Base-by-base conservation (phyloP, 148 eudicot genomes). In the Dysphania ambrosioides region DNA sequence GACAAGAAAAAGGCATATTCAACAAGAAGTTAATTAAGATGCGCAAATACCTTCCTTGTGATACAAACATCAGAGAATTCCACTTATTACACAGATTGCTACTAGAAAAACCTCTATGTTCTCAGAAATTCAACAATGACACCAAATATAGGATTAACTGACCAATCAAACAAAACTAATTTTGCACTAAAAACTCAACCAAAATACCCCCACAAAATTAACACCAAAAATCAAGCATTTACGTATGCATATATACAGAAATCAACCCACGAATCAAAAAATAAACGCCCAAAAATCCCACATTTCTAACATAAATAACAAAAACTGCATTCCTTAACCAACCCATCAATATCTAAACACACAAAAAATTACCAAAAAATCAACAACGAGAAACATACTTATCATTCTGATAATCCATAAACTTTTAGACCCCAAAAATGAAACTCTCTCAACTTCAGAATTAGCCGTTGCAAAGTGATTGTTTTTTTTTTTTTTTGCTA, bases 401-500 rank as follows among this genome's bases (percentile, higher is more conserved):
- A n/a, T 73, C 73, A 59, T 47, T 59, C 18, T 51, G 69, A 73
- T 34, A 79, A 79, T 73, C 81, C 81, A 79, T 79, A 51, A 11
- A 35, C 9, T 47, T 32, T 44, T 42, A 23, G 2, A 5, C 71
- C 19, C 55, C 56, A 47, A 44, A 73, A 73, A 42, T 59, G 49
- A 68, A 30, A 79, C 73, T 49, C 59, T 40, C 34, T 35, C 70
- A 19, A 63, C 78, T 69, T 49, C 21, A 73, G 41, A 79, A 61
- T 21, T 74, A 74, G 73, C 82, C 82, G 82, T 79, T 74, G 74
- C 65, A 70, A n/a, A 79, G 58, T 62, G 71, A 74, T 26, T 30
- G 8, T 36, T 27, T 38, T 3, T 38, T 4, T 38, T 3, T 8
- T 38, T 8, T 8, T 38, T 8, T 3, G 8, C 42, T 8, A 4